A percentile compares a stretch with the other conserved stretches of the same genome.
Conservation (phyloP, 305 asterid genomes). For the Fraxinus platypoda region DNA sequence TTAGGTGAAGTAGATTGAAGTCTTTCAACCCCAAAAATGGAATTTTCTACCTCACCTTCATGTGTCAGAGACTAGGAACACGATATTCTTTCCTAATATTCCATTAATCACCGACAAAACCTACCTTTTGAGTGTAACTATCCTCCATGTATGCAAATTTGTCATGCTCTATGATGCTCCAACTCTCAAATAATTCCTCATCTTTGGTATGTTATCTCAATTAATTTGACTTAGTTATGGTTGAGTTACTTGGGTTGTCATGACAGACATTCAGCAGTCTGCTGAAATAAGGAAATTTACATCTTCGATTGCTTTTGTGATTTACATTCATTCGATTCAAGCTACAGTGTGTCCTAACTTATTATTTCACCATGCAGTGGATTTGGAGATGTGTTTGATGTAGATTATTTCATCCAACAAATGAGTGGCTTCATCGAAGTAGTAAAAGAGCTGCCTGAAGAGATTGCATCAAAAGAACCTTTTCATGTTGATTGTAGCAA, state of each 20-base stretch:
- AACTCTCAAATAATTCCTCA: not conserved
- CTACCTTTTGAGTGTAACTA: not conserved
- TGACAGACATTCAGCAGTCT: not conserved
- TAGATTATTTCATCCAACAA: constrained; percentile 79
- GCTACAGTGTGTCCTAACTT: constrained; percentile 15
- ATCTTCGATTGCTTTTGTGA: not conserved
- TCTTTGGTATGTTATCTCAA: not conserved
- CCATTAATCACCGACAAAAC: not conserved
- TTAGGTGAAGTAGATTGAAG: not conserved
- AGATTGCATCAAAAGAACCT: constrained; percentile 82
- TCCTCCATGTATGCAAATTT: not conserved
- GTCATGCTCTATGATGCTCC: not conserved
- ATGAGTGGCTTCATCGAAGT: constrained; percentile 71
- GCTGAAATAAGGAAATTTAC: not conserved
- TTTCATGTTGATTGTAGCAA: constrained; percentile 92
- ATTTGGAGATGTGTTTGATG: constrained; percentile 87
- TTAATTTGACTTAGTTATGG: not conserved
- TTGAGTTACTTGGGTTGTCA: not conserved
- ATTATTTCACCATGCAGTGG: constrained; percentile 51
- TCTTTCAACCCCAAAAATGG: not conserved
- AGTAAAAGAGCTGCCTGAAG: constrained; percentile 79
- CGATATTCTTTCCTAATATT: not conserved
- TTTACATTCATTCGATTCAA: not conserved
- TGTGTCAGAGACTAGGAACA: not conserved
- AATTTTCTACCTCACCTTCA: not conserved